Evolutionary conservation across 345 rosid species (phyloP), one percentile per base, ranked within the genome.

Genomic region (Erysimum cheiranthoides): DNA sequence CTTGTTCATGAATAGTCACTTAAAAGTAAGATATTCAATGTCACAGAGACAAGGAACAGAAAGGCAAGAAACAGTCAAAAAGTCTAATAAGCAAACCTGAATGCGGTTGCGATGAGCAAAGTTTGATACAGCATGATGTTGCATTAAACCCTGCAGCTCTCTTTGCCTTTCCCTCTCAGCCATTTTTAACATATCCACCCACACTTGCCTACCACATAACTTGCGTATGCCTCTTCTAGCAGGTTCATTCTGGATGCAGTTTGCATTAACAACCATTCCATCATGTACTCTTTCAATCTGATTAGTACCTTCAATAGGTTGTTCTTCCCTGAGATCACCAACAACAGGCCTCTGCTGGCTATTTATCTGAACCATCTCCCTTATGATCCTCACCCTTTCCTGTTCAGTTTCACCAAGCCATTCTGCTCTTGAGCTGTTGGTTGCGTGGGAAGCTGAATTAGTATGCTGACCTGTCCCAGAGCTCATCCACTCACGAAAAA

Each of bases 401-500:
- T 92, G 98, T 76, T 94, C 98, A 16, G 83, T 87, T 82, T 94
- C 96, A 39, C 95, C 97, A 50, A 92, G 90, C 93, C 94, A 87
- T 52, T 87, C 93, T 8, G 83, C 85, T 70, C 89, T 85, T 43
- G 95, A 58, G 71, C 80, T 68, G 70, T 82, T 83, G 47, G 66
- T 83, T 75, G 82, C 56, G 36, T 39, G 80, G 16, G 89, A 84
- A 70, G 80, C 79, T 73, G 77, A 75, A 17, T 96, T 71, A 31
- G 80, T 32, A 8, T 78, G 69, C 43, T 88, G 96, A 73, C 86
- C 86, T 8, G 73, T 78, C 75, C 93, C 86, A 78, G 81, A 77
- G 71, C 79, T 86, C 92, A 76, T 90, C 98, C 98, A 92, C 71
- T 84, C 96, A 72, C 80, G 89, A 68, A 94, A 94, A 75, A 88